These are phyloP conservation scores for Suillus subluteus DNA, from an alignment of 768 basidiomycete species.

Conservation along the genomic window DNA sequence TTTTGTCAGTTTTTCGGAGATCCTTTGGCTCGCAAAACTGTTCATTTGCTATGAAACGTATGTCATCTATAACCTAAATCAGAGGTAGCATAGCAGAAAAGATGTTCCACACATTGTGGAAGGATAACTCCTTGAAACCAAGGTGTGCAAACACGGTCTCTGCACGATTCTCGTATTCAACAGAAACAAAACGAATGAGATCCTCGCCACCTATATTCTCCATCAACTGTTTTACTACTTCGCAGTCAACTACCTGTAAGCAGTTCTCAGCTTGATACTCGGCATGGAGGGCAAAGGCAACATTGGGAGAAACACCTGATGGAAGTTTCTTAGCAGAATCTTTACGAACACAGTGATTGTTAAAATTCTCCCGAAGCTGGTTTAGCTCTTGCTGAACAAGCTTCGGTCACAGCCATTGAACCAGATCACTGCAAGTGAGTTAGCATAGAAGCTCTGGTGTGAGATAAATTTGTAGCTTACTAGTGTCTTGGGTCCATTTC, in stretches of 20 bases:
- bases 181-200: slow-evolving; percentile 23
- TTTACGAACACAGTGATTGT: slow-evolving; percentile 20
- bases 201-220: slow-evolving; percentile 27
- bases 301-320: slow-evolving; percentile 28
- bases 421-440: slow-evolving; percentile 27
- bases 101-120: slow-evolving; percentile 26
- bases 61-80: slow-evolving; percentile 20
- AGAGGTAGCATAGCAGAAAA: slow-evolving; percentile 23
- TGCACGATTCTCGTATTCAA: slow-evolving; percentile 21
- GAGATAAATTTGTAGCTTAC: slow-evolving; percentile 11
- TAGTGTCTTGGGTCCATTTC: slow-evolving; percentile 20
- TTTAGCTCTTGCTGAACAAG: slow-evolving; percentile 31
- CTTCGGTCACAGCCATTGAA: slow-evolving; percentile 35
- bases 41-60: too few relatives aligned
- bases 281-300: slow-evolving; percentile 20
- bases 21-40: too few relatives aligned
- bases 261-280: slow-evolving; percentile 24
- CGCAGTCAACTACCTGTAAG: slow-evolving; percentile 23
- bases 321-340: slow-evolving; percentile 26
- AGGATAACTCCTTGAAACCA: slow-evolving; percentile 15
- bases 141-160: slow-evolving; percentile 16
- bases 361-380: slow-evolving; percentile 21
- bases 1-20: too few relatives aligned
- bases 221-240: slow-evolving; percentile 25
- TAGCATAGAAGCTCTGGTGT: background rate